Evolutionary conservation across 2,329 filamentous ascomycete genomes (phyloP), one percentile per base, ranked within the genome.

Genomic region (Penicillium sp.): DNA sequence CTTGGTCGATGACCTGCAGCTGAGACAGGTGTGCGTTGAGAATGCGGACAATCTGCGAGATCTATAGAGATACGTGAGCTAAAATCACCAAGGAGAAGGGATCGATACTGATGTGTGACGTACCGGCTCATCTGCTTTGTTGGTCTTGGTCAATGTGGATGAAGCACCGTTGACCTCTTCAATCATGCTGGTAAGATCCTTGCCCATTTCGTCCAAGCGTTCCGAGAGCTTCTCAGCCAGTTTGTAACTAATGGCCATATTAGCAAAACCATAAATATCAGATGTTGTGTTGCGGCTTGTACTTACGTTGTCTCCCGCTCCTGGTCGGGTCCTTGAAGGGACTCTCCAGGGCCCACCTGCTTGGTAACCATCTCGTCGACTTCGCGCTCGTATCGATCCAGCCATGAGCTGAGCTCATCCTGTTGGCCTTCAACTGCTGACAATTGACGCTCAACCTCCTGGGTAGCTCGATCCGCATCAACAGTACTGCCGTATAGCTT

Each of bases 151-250:
- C 62, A 99, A 78, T 25, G 87, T 91, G 52, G 89, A 84, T n/a
- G 90, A 94, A 59, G 95, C 93, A 64, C 88, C 86, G 72, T 99
- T 99, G 71, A 99, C 96, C 75, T 97, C 94, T 71, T 96, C 92
- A 66, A 99, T 96, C 91, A 99, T 97, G 77, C 91, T 93, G 45
- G 86, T 87, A 60, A 99, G 80, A 70, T 96, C 91, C 71, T 91
- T 90, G 69, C 91, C 91, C 85, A 97, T 95, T 66, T 96, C 91
- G 55, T 96, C 92, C 61, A 99, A 80, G 62, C 90, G 86, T 70
- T 96, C 90, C 11, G 91, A 91, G 61, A 97, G 82, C 74, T 91
- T 94, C 80, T 99, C 94, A 1, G 94, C 94, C 50, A 95, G 80
- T 81, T 96, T 95, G 79, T 97, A 87, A 31, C 82, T 84, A 63